phyloP scores from a whole-genome alignment of 495 filamentous ascomycete species.

The Talaromyces ruber region DNA sequence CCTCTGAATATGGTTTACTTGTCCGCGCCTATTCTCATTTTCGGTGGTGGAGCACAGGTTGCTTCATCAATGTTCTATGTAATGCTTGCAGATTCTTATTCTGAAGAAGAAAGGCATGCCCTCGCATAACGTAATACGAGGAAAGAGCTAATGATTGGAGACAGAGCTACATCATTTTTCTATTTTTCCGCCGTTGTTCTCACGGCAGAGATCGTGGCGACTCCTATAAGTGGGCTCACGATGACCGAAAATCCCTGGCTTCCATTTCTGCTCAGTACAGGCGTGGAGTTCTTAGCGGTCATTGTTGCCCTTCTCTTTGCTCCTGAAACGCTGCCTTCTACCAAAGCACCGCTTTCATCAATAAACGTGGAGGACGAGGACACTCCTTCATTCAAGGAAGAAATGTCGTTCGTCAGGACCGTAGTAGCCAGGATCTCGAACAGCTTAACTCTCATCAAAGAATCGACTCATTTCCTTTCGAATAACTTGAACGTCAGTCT shows the following conservation, averaged over 20 bases:
- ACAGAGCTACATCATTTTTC: conserved; percentile 20
- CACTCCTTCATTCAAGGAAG: neutral
- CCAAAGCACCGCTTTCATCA: neutral
- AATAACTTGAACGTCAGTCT: conserved; percentile 18
- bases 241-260: conserved; percentile 20
- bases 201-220: conserved; percentile 21
- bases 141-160: neutral
- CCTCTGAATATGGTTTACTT: conserved; percentile 25
- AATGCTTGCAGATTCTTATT: conserved; percentile 23
- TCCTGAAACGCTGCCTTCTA: neutral
- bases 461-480: conserved; percentile 18
- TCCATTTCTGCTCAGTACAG: conserved; percentile 17
- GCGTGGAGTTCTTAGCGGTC: conserved; percentile 5
- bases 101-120: conserved; percentile 22
- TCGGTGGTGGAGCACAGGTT: conserved; percentile 22
- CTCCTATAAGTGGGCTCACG: conserved; percentile 22
- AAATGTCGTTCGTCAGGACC: neutral
- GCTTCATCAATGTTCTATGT: conserved; percentile 14
- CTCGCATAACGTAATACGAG: neutral
- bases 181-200: conserved; percentile 14
- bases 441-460: neutral
- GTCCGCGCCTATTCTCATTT: conserved; percentile 13
- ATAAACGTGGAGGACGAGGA: neutral
- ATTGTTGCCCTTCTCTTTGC: neutral
- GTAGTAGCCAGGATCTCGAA: neutral